phyloP scores from a whole-genome alignment of 768 basidiomycete genomes.

The Russula olivacea region DNA sequence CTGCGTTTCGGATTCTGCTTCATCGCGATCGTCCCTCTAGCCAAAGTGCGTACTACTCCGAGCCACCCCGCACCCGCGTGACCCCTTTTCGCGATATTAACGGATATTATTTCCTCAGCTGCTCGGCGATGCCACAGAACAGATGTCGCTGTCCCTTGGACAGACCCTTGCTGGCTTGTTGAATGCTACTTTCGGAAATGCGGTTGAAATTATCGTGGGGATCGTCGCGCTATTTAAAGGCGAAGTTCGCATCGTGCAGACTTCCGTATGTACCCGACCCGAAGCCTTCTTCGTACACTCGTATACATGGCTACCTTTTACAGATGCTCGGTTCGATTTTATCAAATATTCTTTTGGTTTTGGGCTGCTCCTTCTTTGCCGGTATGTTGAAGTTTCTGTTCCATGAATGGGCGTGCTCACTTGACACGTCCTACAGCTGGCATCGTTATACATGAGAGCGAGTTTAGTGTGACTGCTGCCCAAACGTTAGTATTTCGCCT shows the following conservation, averaged over 20 bases:
- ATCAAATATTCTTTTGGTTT: conserved; percentile 83
- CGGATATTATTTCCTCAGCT: conserved; percentile 38
- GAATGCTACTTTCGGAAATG: conserved; percentile 80
- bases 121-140: conserved; percentile 77
- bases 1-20: conserved; percentile 73
- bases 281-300: not conserved
- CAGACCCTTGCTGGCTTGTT: conserved; percentile 82
- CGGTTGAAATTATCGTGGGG: conserved; percentile 87
- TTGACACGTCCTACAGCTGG: conserved; percentile 46
- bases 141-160: conserved; percentile 70
- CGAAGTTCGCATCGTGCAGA: conserved; percentile 86
- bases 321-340: conserved; percentile 89
- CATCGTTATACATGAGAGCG: conserved; percentile 54
- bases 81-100: not conserved
- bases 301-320: conserved; percentile 2
- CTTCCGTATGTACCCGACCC: conserved; percentile 50
- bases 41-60: conserved; percentile 50
- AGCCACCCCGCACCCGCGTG: not conserved
- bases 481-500: conserved; percentile 56
- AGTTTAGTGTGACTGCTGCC: conserved; percentile 79
- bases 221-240: conserved; percentile 69
- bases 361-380: conserved; percentile 88
- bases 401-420: conserved; percentile 1
- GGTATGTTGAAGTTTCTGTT: conserved; percentile 37
- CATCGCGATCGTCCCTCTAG: conserved; percentile 80